Evolutionary conservation across 108 stramenopile genomes (phyloP), one percentile per base, ranked within the genome.

Genomic region (Skeletonema tropicum): DNA sequence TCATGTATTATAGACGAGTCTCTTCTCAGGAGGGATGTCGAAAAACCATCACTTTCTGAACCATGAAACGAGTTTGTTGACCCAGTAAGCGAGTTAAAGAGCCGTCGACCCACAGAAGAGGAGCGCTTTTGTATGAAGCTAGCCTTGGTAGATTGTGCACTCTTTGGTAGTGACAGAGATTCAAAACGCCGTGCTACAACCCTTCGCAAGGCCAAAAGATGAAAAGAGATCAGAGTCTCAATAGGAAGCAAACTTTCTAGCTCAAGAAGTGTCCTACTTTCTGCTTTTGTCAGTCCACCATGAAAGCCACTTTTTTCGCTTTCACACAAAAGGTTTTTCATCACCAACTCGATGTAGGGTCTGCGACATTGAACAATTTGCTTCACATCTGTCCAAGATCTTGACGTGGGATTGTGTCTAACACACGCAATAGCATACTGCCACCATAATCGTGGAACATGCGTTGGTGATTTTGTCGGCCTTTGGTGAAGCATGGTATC

Each of bases 401-500:
- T 74, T 6, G 87, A 83, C 49, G 77, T 88, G 4, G 90, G 93
- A 45, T 89, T 65, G 36, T 89, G 81, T 52, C 75, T 87, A 6
- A 94, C 84, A 68, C 93, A 91, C 3, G 75, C 82, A 64, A 90
- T 81, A 21, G 86, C 84, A 62, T 94, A 94, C 55, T 87, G 80
- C 93, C 93, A 94, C 93, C 93, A 94, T 26, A 72, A 70, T 60
- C 74, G 57, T 31, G 93, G 87, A 61, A 83, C 71, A 14, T 77
- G 61, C 3, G 64, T 30, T 21, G 89, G 86, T 14, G 67, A 68
- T 42, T 66, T 71, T 14, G 57, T 26, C 7, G 93, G 93, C 46
- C 89, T 79, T 67, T 90, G 88, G 26, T 86, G 83, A 4, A 91
- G 60, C 93, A 94, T 94, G 19, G 93, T 94, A 71, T 94, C 93